phyloP scores from a whole-genome alignment of 169 alveolate species.

The Plasmodium fragile region DNA sequence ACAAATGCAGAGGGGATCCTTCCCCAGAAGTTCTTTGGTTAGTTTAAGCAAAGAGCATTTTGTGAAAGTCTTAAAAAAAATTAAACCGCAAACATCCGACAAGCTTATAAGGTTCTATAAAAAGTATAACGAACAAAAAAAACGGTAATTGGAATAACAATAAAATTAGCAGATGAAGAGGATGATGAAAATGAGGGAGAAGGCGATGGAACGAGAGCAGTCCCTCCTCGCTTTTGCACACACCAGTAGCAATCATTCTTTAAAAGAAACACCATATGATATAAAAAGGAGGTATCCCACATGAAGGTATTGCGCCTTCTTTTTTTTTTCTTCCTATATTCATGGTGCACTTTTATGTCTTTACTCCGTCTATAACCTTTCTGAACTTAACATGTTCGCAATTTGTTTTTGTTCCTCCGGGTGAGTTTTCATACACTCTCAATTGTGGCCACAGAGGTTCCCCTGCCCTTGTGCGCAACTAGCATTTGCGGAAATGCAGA shows the following conservation, averaged over 20 bases:
- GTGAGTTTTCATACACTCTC: neutral
- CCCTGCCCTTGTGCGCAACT: neutral
- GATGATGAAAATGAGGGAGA: neutral
- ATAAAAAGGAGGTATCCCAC: neutral
- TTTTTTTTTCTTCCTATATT: neutral
- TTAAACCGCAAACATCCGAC: conserved; percentile 80
- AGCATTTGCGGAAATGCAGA: neutral
- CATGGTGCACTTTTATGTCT: neutral
- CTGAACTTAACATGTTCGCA: neutral
- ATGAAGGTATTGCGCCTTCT: neutral
- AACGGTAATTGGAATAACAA: neutral
- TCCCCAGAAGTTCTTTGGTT: conserved; percentile 13
- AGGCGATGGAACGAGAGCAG: neutral
- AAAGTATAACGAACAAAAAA: conserved; percentile 70
- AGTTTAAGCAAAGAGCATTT: conserved; percentile 76
- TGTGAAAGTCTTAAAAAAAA: conserved; percentile 67
- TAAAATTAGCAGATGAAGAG: neutral
- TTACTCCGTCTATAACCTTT: neutral
- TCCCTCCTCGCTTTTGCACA: neutral
- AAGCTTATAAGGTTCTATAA: conserved; percentile 77
- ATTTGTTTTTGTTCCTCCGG: conserved; percentile 4
- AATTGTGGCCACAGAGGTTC: neutral
- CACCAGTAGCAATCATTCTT: neutral
- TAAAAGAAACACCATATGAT: neutral
- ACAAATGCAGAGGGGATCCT: neutral